phyloP scores from a whole-genome alignment of 148 eudicot species.

The Agrostemma githago region DNA sequence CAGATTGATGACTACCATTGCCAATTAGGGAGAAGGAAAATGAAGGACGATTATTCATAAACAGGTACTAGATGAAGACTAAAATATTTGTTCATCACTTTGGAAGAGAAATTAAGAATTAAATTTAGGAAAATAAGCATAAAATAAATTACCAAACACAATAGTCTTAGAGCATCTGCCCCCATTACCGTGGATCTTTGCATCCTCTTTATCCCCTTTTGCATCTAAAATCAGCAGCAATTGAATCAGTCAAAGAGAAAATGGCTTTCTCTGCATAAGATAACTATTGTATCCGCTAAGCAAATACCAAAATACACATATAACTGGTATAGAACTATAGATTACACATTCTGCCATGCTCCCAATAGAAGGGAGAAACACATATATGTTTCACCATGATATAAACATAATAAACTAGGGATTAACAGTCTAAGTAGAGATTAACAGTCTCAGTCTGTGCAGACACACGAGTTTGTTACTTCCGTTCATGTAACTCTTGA shows the following conservation, averaged over 20 bases:
- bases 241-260: slow-evolving; percentile 6
- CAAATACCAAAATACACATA: neutral
- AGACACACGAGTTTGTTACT: neutral
- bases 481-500: neutral
- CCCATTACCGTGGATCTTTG: slow-evolving; percentile 58
- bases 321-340: neutral
- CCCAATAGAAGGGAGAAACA: neutral
- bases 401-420: slow-evolving; percentile 4
- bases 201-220: slow-evolving; percentile 87
- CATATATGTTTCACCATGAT: neutral
- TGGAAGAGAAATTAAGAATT: slow-evolving; percentile 3
- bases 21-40: neutral
- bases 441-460: neutral
- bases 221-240: slow-evolving; percentile 49
- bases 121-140: neutral
- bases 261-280: neutral
- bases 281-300: neutral
- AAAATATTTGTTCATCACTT: neutral
- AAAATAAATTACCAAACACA: slow-evolving; percentile 11
- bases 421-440: neutral
- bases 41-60: neutral
- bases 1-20: neutral
- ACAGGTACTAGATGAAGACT: neutral
- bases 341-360: neutral
- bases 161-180: slow-evolving; percentile 7